Base-by-base conservation (phyloP, 805 yeast species). In the Ogataea parapolymorpha region DNA sequence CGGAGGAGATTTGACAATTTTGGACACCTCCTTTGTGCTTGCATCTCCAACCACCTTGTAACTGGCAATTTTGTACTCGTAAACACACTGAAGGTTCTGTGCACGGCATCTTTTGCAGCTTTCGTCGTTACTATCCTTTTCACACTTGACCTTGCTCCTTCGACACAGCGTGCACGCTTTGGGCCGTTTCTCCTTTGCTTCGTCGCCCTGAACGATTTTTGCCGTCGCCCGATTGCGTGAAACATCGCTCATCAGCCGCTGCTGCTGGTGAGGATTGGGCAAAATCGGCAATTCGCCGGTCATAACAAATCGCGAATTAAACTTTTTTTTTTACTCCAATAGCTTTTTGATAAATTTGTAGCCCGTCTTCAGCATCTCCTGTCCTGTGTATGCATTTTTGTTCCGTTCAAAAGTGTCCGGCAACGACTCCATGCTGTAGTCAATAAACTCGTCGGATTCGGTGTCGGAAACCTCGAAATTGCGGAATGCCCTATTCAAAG, bases 141-240 rank as follows among this genome's bases (percentile, higher is more conserved):
- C 70, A 51, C 89, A 82, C 57, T 72, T 79, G 20, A 81, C 80
- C 59, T 82, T 82, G 16, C 82, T 68, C 53, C 68, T 68, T 41
- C 84, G 72, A 56, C 89, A 82, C 50, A 70, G 68, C 17, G 76
- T 67, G 57, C 89, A 82, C 3, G 88, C 87, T 53, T 75, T 79
- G 26, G 60, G 59, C 33, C 71, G 48, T 40, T 58, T 63, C 24
- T 48, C 59, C 26, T 48, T 51, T 20, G 35, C 15, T 7, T 41
- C 48, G 23, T 51, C 58, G 28, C 45, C 45, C 23, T 38, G 43
- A 2, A 50, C 35, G 6, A 51, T 48, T 35, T 38, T 46, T 12
- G 54, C 26, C 12, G 53, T 53, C 7, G 48, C 53, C 35, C 38
- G 44, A 26, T 38, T 41, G 16, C 38, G 42, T 17, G 40, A 42